Percentiles rank a stretch among this genome's conserved stretches.
Conservation (phyloP, 768 basidiomycete species). For the Pleurotus pulmonarius region DNA sequence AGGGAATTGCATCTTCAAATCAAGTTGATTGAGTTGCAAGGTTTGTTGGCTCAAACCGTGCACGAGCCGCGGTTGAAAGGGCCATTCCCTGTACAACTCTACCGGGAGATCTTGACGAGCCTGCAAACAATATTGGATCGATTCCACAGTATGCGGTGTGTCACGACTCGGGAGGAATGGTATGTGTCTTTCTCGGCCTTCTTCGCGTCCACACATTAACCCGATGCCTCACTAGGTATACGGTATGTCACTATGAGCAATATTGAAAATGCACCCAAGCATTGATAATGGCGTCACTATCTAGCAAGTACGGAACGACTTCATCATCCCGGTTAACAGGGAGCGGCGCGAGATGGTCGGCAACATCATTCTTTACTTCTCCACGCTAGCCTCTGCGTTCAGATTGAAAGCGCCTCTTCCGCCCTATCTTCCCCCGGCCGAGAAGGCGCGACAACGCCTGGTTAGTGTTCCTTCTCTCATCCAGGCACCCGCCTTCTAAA, state of each 20-base stretch:
- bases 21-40: slow-evolving; percentile 82
- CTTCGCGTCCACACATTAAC: no score
- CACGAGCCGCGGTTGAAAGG: slow-evolving; percentile 96
- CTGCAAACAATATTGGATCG: slow-evolving; percentile 84
- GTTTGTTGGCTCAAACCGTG: slow-evolving; percentile 81
- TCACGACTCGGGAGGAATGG: slow-evolving; percentile 97
- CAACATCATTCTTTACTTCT: slow-evolving; percentile 89
- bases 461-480: slow-evolving; percentile 33
- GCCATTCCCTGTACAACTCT: slow-evolving; percentile 84
- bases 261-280: no score
- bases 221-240: slow-evolving; percentile 49
- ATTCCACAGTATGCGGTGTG: slow-evolving; percentile 94
- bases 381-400: slow-evolving; percentile 75
- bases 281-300: not conserved
- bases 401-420: slow-evolving; percentile 89
- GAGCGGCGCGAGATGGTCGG: slow-evolving; percentile 94
- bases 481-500: not conserved
- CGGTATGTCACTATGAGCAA: slow-evolving; percentile 38
- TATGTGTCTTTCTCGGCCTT: slow-evolving; percentile 25
- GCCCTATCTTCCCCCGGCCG: slow-evolving; percentile 92
- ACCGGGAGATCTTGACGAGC: slow-evolving; percentile 78
- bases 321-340: slow-evolving; percentile 85
- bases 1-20: slow-evolving; percentile 97
- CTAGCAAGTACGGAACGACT: slow-evolving; percentile 79
- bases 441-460: slow-evolving; percentile 74